These are phyloP conservation scores for Didymella pomorum DNA, from an alignment of 2,329 filamentous ascomycete species.

Conservation along the genomic window DNA sequence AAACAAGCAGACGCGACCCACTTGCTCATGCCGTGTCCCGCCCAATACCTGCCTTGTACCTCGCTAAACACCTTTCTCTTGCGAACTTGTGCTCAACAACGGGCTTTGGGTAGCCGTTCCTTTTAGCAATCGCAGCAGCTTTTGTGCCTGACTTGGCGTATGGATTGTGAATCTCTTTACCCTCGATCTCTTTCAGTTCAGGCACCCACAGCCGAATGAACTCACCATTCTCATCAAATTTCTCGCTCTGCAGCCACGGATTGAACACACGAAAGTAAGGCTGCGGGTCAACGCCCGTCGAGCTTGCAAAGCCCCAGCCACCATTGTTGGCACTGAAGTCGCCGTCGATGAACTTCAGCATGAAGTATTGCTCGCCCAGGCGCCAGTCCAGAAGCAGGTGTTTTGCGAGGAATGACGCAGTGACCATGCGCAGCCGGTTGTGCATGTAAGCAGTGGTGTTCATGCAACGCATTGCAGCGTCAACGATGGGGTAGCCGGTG, in stretches of 20 bases:
- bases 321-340: constrained; percentile 64
- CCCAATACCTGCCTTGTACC: constrained; percentile 73
- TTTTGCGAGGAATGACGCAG: constrained; percentile 58
- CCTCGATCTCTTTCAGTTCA: constrained; percentile 71
- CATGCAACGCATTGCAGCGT: constrained; percentile 62
- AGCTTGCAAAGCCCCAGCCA: constrained; percentile 72
- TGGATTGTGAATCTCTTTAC: constrained; percentile 80
- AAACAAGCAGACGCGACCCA: background rate
- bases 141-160: constrained; percentile 66
- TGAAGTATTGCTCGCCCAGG: constrained; percentile 61
- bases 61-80: constrained; percentile 70
- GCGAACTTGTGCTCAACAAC: constrained; percentile 78
- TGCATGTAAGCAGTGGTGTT: constrained; percentile 61
- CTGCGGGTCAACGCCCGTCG: constrained; percentile 81
- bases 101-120: constrained; percentile 74
- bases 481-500: constrained; percentile 59
- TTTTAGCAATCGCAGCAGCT: constrained; percentile 65
- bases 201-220: constrained; percentile 87
- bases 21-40: constrained; percentile 54
- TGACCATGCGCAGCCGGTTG: constrained; percentile 62
- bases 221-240: constrained; percentile 78
- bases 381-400: constrained; percentile 62
- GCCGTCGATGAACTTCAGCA: constrained; percentile 58
- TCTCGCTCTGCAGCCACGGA: constrained; percentile 82
- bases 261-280: constrained; percentile 94